These are phyloP conservation scores for Hericium alpestre DNA, from an alignment of 768 basidiomycete species.

Conservation along the genomic window DNA sequence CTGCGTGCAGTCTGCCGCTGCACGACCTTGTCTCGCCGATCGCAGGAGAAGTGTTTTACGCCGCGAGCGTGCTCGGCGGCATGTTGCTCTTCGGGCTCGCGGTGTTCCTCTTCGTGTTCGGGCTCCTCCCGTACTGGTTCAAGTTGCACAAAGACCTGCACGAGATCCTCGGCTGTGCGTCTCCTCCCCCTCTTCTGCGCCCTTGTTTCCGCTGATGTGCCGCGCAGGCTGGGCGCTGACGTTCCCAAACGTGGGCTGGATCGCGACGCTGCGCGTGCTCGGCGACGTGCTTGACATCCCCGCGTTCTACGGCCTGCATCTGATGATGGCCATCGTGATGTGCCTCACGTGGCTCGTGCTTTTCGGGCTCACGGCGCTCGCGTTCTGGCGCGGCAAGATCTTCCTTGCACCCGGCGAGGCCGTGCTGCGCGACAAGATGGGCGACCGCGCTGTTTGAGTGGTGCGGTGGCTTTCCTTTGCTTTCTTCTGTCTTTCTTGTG, in stretches of 20 bases:
- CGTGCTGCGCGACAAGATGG: constrained; percentile 27
- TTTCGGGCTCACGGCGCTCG: constrained; percentile 29
- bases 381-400: constrained; percentile 33
- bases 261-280: constrained; percentile 28
- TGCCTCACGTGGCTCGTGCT: constrained; percentile 30
- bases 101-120: constrained; percentile 36
- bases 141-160: constrained; percentile 35
- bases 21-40: constrained; percentile 26
- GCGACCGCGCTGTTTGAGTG: neutral
- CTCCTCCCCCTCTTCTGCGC: neutral
- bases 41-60: constrained; percentile 38
- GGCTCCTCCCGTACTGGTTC: constrained; percentile 36
- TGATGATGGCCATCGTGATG: constrained; percentile 31
- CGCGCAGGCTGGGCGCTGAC: constrained; percentile 33
- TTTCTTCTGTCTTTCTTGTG: neutral
- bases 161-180: constrained; percentile 37
- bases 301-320: constrained; percentile 29
- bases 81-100: constrained; percentile 36
- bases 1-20: constrained; percentile 20
- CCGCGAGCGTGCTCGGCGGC: constrained; percentile 27
- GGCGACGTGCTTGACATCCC: constrained; percentile 31
- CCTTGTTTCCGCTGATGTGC: neutral
- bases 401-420: constrained; percentile 32
- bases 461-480: neutral
- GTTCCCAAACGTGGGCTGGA: constrained; percentile 41